These are phyloP conservation scores for Podaxis sp. DNA, from an alignment of 768 basidiomycete species.

Conservation along the genomic window DNA sequence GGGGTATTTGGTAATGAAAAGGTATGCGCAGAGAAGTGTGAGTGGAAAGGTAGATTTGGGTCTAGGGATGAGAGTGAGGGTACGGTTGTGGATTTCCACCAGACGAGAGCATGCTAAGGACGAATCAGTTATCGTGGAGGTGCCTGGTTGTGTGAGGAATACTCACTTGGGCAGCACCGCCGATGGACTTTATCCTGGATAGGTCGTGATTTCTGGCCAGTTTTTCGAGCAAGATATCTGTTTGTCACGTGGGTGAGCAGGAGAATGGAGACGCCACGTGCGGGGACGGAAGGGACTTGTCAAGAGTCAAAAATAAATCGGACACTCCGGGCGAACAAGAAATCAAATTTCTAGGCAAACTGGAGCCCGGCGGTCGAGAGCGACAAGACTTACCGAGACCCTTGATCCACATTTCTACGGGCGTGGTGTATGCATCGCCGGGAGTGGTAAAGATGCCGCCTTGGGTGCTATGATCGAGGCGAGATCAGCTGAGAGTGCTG, in stretches of 20 bases:
- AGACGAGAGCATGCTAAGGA: conserved; percentile 67
- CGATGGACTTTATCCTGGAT: conserved; percentile 66
- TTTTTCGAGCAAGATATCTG: conserved; percentile 76
- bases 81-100: conserved; percentile 81
- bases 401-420: conserved; percentile 90
- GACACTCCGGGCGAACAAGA: conserved; percentile 31
- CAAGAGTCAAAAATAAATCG: conserved; percentile 17
- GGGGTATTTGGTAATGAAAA: conserved; percentile 75
- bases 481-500: conserved; percentile 13
- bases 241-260: conserved; percentile 23
- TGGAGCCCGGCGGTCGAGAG: not conserved
- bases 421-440: conserved; percentile 83
- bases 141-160: not conserved
- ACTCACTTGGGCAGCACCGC: conserved; percentile 74
- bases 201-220: conserved; percentile 67
- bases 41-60: conserved; percentile 61
- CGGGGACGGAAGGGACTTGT: conserved; percentile 15
- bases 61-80: conserved; percentile 71
- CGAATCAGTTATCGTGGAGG: not conserved
- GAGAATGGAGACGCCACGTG: conserved; percentile 30
- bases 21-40: conserved; percentile 60
- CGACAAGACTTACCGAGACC: conserved; percentile 59
- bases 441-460: conserved; percentile 85
- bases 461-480: conserved; percentile 53
- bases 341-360: conserved; percentile 55